Conservation (phyloP, 208 protist species). For the Trypanosoma platydactyli region DNA sequence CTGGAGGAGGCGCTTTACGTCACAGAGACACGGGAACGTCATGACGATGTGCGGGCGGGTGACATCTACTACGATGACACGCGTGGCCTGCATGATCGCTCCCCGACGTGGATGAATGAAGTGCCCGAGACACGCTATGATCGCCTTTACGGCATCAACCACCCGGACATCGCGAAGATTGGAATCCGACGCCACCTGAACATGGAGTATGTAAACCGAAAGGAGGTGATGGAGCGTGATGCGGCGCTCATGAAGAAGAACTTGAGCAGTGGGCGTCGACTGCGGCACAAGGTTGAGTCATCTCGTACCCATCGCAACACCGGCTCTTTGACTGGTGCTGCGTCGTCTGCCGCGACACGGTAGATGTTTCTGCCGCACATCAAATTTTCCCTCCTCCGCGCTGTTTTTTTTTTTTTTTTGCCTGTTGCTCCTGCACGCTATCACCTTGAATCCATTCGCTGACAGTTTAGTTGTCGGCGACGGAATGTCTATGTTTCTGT, state of each 20-base stretch:
- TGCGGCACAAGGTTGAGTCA: conserved; percentile 72
- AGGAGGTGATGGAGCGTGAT: conserved; percentile 76
- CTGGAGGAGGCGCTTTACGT: conserved; percentile 68
- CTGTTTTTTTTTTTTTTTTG: conserved; percentile 8
- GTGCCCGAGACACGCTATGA: conserved; percentile 91
- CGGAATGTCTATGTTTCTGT: too few species aligned
- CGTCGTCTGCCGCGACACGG: conserved; percentile 2
- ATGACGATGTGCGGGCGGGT: conserved; percentile 74
- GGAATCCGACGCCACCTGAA: conserved; percentile 84
- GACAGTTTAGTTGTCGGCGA: too few species aligned
- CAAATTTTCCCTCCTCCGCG: not conserved
- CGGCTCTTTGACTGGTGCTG: conserved; percentile 34
- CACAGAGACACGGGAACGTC: conserved; percentile 46
- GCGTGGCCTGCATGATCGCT: conserved; percentile 71
- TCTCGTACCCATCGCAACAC: conserved; percentile 78
- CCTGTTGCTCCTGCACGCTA: not conserved
- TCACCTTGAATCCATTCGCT: too few species aligned
- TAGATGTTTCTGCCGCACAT: conserved; percentile 1
- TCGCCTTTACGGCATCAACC: conserved; percentile 80
- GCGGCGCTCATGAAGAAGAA: conserved; percentile 73
- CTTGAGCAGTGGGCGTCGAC: conserved; percentile 63
- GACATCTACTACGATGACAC: conserved; percentile 84
- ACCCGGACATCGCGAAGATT: conserved; percentile 83
- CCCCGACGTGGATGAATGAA: conserved; percentile 84
- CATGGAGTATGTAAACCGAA: conserved; percentile 78